phyloP scores from a whole-genome alignment of 148 eudicot genomes.

The Silene latifolia region DNA sequence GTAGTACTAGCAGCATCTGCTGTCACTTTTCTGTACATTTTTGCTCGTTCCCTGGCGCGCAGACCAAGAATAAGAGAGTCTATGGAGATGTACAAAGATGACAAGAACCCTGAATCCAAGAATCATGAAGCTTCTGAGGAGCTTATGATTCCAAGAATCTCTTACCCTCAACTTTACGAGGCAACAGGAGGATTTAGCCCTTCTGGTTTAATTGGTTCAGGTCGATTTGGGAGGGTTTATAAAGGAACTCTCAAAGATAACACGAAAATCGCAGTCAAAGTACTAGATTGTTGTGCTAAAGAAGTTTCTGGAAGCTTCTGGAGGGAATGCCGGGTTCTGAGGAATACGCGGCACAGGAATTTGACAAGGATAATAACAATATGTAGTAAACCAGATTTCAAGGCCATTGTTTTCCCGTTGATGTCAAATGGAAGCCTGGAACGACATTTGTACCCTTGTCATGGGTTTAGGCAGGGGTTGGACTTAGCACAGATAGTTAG shows the following conservation, averaged over 20 bases:
- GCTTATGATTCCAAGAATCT: slow-evolving; percentile 49
- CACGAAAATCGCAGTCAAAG: slow-evolving; percentile 78
- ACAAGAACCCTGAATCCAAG: slow-evolving; percentile 28
- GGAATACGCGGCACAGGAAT: slow-evolving; percentile 61
- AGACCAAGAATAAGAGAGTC: slow-evolving; percentile 27
- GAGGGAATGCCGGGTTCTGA: slow-evolving; percentile 71
- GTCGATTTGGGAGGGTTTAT: slow-evolving; percentile 68
- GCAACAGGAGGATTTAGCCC: slow-evolving; percentile 68
- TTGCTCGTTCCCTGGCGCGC: slow-evolving; percentile 28
- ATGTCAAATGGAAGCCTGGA: slow-evolving; percentile 90
- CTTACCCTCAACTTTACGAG: slow-evolving; percentile 54
- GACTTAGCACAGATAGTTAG: slow-evolving; percentile 60
- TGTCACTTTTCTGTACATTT: slow-evolving; percentile 37
- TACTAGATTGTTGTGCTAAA: slow-evolving; percentile 34
- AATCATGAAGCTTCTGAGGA: slow-evolving; percentile 48
- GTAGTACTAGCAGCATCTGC: slow-evolving; percentile 32
- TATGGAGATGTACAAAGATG: not conserved
- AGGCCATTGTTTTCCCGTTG: slow-evolving; percentile 76
- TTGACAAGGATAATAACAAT: slow-evolving; percentile 62
- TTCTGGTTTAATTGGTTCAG: slow-evolving; percentile 60
- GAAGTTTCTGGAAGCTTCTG: slow-evolving; percentile 52
- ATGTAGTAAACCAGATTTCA: slow-evolving; percentile 68
- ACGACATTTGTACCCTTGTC: slow-evolving; percentile 52
- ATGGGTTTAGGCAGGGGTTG: slow-evolving; percentile 38
- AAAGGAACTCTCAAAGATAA: slow-evolving; percentile 57